Conservation (phyloP, 768 basidiomycete genomes). For the Galerina sulciceps region DNA sequence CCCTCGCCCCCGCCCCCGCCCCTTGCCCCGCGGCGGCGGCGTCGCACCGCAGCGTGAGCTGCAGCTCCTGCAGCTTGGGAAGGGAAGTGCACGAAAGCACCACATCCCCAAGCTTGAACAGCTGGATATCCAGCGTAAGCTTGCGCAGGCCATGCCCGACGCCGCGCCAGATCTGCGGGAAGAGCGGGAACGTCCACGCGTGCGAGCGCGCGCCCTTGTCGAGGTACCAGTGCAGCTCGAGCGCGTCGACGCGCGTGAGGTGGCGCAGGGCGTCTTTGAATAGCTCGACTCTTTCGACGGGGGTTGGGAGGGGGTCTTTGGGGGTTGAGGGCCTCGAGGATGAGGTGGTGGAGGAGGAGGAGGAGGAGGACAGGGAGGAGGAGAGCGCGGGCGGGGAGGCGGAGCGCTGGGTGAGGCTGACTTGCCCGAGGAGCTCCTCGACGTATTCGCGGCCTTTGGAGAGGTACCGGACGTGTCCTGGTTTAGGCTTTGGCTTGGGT, state of each 20-base stretch:
- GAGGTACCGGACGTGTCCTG: conserved; percentile 8
- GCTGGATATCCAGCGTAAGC: conserved; percentile 23
- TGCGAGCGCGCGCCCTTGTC: conserved; percentile 19
- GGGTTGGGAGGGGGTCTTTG: conserved; percentile 7
- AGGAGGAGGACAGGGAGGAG: not conserved
- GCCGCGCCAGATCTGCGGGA: conserved; percentile 23
- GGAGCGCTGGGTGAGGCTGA: conserved; percentile 9
- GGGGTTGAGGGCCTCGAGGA: not conserved
- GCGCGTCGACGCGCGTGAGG: conserved; percentile 22
- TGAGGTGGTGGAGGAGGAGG: conserved; percentile 1
- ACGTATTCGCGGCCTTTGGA: conserved; percentile 18
- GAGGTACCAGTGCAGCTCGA: conserved; percentile 26
- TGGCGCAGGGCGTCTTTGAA: conserved; percentile 16
- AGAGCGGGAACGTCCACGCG: conserved; percentile 20
- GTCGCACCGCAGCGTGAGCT: conserved; percentile 16
- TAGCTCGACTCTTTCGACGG: conserved; percentile 16
- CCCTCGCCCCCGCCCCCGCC: too few relatives aligned
- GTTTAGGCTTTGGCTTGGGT: conserved; percentile 1
- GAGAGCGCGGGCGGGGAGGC: not conserved
- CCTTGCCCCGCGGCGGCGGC: too few relatives aligned
- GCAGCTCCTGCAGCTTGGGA: conserved; percentile 15
- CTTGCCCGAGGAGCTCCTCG: conserved; percentile 20
- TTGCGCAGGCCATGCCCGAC: conserved; percentile 19
- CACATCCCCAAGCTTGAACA: conserved; percentile 21
- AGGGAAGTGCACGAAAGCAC: conserved; percentile 19